Percentiles rank a stretch among this genome's conserved stretches.
Conservation (phyloP, 2,329 filamentous ascomycete species). For the Anisogramma anomala region DNA sequence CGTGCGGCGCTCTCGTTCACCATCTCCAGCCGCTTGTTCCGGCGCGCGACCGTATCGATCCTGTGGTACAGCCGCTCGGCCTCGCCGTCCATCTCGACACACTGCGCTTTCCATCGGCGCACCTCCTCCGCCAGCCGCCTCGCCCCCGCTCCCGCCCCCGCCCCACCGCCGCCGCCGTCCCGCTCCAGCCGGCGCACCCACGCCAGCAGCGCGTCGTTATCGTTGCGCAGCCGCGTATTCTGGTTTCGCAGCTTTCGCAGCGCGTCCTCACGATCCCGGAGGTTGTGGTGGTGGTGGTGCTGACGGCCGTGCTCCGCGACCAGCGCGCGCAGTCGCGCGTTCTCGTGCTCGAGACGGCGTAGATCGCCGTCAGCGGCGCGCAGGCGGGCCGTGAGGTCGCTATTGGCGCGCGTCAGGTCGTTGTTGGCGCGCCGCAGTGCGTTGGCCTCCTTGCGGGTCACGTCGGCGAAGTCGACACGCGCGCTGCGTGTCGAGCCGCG, state of each 20-base stretch:
- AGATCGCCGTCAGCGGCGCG: constrained; percentile 25
- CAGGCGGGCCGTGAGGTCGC: constrained; percentile 26
- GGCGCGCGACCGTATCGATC: constrained; percentile 18
- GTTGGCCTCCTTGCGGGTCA: constrained; percentile 17
- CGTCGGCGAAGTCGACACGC: constrained; percentile 19
- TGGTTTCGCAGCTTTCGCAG: constrained; percentile 25
- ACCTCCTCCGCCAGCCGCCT: constrained; percentile 19
- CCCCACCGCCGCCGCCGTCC: constrained; percentile 23
- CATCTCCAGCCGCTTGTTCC: constrained; percentile 18
- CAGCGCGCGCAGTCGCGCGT: constrained; percentile 28
- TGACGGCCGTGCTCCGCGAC: constrained; percentile 23
- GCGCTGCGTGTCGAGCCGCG: constrained; percentile 9
- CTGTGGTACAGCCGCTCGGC: constrained; percentile 16
- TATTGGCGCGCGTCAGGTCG: constrained; percentile 19
- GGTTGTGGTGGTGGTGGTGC: constrained; percentile 13
- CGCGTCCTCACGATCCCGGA: constrained; percentile 22
- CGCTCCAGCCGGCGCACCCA: constrained; percentile 26
- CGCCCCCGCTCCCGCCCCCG: constrained; percentile 13
- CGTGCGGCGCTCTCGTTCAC: constrained; percentile 7
- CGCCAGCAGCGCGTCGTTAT: constrained; percentile 25
- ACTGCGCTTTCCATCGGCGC: constrained; percentile 16
- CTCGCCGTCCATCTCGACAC: constrained; percentile 15
- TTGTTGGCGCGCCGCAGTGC: constrained; percentile 16
- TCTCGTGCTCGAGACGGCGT: constrained; percentile 28
- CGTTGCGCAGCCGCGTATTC: constrained; percentile 26